A percentile compares a stretch with the other conserved stretches of the same genome.
phyloP scores from a whole-genome alignment of 371 early-diverging fungal species.

The Rhizopus sp. region DNA sequence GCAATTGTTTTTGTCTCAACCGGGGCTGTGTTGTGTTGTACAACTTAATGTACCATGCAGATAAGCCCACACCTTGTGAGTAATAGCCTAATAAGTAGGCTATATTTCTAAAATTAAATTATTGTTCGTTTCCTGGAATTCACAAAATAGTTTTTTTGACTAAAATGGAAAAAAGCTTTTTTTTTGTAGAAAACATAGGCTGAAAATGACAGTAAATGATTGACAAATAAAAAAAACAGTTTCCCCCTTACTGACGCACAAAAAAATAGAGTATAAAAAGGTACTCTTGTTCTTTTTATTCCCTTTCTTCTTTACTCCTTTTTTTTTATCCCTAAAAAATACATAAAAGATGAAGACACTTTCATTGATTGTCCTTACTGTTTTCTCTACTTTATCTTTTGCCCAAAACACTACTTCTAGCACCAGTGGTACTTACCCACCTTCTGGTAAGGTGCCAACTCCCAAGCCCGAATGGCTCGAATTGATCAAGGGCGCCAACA shows the following conservation, averaged over 20 bases:
- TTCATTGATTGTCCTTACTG: conserved; percentile 1
- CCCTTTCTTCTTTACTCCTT: background rate
- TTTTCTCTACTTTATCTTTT: background rate
- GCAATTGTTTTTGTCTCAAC: too few species aligned
- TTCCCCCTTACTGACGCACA: background rate
- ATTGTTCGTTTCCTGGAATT: background rate
- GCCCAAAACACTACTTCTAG: conserved; percentile 14
- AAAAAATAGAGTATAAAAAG: too few species aligned
- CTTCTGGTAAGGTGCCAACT: conserved; percentile 22
- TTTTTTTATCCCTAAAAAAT: background rate
- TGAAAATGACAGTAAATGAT: too few species aligned
- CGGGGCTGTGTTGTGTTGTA: too few species aligned
- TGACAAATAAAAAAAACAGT: background rate
- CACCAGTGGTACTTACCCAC: conserved; percentile 27
- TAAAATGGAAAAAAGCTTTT: background rate
- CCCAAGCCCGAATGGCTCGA: conserved; percentile 50
- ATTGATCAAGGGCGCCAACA: conserved; percentile 33
- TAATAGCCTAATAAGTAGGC: too few species aligned
- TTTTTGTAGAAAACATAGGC: background rate
- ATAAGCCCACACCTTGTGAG: too few species aligned
- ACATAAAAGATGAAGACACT: background rate
- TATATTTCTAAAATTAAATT: too few species aligned
- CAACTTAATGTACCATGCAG: too few species aligned
- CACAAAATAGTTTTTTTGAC: background rate
- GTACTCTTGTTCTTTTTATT: background rate